Evolutionary conservation across 306 rosid genomes (phyloP), one percentile per base, ranked within the genome.

Genomic region (Hylodesmum podocarpum): DNA sequence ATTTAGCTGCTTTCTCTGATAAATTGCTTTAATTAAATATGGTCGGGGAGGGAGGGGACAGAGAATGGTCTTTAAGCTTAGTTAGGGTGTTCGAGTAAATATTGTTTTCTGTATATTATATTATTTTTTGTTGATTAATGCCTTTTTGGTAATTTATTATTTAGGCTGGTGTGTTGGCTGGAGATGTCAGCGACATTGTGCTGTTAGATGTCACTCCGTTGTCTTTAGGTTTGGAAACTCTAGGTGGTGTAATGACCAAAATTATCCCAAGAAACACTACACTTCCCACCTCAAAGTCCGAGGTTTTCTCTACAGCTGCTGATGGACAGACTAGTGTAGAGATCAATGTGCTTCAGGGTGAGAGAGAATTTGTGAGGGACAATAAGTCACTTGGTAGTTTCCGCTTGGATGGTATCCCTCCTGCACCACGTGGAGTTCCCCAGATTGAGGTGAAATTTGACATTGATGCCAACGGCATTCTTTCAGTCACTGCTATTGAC

Each of bases 361-460:
- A 94, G 77, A 81, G 98, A 83, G 98, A 94, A 64, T 92, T 95
- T 68, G 97, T 95, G 4, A 84, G 97, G 87, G 99, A 92, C 81
- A 95, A 95, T 78, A 95, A 95, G 78, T 95, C 99, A 69, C 92
- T 95, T 24, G 97, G 99, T 44, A 95, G 97, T 78, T 95, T 95
- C 91, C 92, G 97, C 3, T 81, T 94, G 78, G 98, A 94, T 25
- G 98, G 98, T 46, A 94, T 94, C 59, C 97, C 97, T 0, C 97
- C 97, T 34, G 99, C 97, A 1, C 99, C 96, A 0, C 95, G 97
- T 2, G 99, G 99, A 49, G 97, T 90, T 69, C 99, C 99, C 50
- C 99, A 95, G 84, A 90, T 95, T 63, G 99, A 95, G 87, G 99
- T 95, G 78, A 95, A 95, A 61, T 95, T 92, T 3, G 99, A 95